These are phyloP conservation scores for Colletotrichum theobromicola DNA, from an alignment of 2,329 filamentous ascomycete genomes.

Conservation along the genomic window DNA sequence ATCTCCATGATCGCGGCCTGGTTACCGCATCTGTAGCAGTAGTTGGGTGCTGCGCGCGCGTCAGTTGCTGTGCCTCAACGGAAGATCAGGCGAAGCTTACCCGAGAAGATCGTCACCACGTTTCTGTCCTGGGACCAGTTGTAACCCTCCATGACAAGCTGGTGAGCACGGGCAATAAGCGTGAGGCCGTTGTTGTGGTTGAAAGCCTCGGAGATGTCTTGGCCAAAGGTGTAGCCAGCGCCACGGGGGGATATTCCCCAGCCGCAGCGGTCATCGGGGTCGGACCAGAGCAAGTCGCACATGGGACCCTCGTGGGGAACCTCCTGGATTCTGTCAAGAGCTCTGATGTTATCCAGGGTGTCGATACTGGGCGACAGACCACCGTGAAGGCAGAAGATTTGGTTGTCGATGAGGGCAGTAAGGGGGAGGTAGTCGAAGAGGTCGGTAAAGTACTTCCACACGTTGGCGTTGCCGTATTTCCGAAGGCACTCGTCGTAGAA, in stretches of 20 bases:
- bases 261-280: conserved; percentile 94
- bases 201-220: conserved; percentile 98
- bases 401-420: conserved; percentile 97
- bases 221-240: conserved; percentile 93
- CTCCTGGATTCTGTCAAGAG: conserved; percentile 95
- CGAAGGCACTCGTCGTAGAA: conserved; percentile 99
- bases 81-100: conserved; percentile 49
- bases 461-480: conserved; percentile 98
- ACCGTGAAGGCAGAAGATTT: conserved; percentile 98
- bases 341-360: conserved; percentile 93
- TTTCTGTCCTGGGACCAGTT: conserved; percentile 99
- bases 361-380: conserved; percentile 96
- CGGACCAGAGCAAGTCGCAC: conserved; percentile 97
- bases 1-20: conserved; percentile 99
- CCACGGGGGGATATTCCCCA: conserved; percentile 96
- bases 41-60: conserved; percentile 71
- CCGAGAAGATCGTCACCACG: conserved; percentile 98
- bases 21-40: conserved; percentile 99
- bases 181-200: conserved; percentile 99
- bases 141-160: conserved; percentile 99
- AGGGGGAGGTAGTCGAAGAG: conserved; percentile 98
- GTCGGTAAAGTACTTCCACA: conserved; percentile 99
- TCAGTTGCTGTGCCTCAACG: conserved; percentile 24
- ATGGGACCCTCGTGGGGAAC: conserved; percentile 98
- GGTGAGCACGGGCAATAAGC: conserved; percentile 93